These are phyloP conservation scores for Zea mays DNA, from an alignment of 176 grass and related monocot species.

Conservation along the genomic window Zm-B73-REFERENCE-NAM-5.0 NC_050098.1:7890501-7891000, in stretches of 20 bases:
- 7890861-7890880: background rate
- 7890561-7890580: background rate
- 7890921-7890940: background rate
- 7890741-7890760: constrained; percentile 99
- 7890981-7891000: constrained; percentile 70
- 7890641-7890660: constrained; percentile 15
- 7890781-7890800: constrained; percentile 46
- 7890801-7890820: background rate
- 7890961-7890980: constrained; percentile 40
- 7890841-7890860: background rate
- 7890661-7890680: constrained; percentile 24
- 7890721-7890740: constrained; percentile 98
- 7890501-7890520: background rate
- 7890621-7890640: background rate
- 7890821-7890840: background rate
- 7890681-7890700: constrained; percentile 18
- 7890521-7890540: constrained; percentile 4
- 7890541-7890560: background rate
- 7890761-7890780: constrained; percentile 86
- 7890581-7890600: constrained; percentile 10
- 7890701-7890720: constrained; percentile 84
- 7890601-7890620: constrained; percentile 12
- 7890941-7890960: constrained; percentile 29
- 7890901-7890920: background rate
- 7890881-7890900: constrained; percentile 6